phyloP scores from a whole-genome alignment of 441 rosid genomes.

The Corymbia calophylla region DNA sequence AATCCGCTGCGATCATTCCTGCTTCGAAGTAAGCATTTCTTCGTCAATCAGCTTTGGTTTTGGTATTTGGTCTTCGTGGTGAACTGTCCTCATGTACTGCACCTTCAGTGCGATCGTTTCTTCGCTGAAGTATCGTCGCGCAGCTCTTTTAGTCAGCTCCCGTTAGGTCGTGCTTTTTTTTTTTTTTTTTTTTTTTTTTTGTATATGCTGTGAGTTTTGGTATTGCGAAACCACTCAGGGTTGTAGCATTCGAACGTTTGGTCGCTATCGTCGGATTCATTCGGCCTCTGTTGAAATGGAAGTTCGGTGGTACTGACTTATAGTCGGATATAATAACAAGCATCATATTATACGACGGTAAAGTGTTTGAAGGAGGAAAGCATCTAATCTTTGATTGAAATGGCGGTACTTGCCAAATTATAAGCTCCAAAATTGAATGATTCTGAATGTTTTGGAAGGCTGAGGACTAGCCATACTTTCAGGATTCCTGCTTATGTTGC shows the following conservation, averaged over 20 bases:
- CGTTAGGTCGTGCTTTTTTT: neutral
- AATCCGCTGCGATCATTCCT: constrained; percentile 43
- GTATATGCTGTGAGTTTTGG: neutral
- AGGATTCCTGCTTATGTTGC: neutral
- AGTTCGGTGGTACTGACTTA: neutral
- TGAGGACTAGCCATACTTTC: neutral
- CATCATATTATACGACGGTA: neutral
- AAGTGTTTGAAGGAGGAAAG: neutral
- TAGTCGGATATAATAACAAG: neutral
- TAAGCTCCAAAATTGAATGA: neutral
- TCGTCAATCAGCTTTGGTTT: neutral
- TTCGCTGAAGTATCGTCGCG: neutral
- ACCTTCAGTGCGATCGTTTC: neutral
- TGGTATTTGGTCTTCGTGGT: neutral
- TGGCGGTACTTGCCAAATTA: neutral
- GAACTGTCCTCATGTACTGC: neutral
- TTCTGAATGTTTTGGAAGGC: neutral
- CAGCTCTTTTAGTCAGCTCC: neutral
- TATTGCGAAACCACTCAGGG: neutral
- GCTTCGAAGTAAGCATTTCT: constrained; percentile 52
- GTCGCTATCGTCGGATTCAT: neutral
- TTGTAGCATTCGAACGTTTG: neutral
- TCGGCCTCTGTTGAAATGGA: neutral
- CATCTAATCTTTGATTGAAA: neutral
- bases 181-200: neutral